Evolutionary conservation across 345 rosid species (phyloP).

Genomic region (Heritiera fomes): DNA sequence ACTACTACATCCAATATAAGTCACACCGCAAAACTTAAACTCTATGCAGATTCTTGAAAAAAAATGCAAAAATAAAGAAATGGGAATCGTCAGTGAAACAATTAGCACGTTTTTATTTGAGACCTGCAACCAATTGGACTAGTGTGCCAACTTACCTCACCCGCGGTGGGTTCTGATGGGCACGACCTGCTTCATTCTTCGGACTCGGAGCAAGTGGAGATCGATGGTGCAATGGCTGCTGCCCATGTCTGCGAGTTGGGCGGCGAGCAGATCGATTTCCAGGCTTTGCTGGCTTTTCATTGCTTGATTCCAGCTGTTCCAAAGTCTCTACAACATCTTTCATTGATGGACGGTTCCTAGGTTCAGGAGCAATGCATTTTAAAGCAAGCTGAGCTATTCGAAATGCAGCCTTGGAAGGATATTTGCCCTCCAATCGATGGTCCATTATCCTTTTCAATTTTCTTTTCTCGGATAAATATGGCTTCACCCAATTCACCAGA

Average conservation of each 20-base stretch:
- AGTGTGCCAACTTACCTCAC: constrained; percentile 25
- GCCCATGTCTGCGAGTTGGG: constrained; percentile 30
- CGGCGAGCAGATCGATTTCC: constrained; percentile 41
- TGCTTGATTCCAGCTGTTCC: constrained; percentile 53
- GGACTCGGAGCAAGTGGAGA: constrained; percentile 54
- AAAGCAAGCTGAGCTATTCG: constrained; percentile 72
- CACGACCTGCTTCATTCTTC: constrained; percentile 31
- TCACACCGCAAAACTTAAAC: background rate
- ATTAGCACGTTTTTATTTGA: background rate
- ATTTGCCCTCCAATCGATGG: constrained; percentile 69
- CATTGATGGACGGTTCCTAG: constrained; percentile 81
- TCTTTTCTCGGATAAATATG: constrained; percentile 63
- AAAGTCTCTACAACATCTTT: constrained; percentile 72
- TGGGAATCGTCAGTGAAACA: background rate
- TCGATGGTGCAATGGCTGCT: constrained; percentile 46
- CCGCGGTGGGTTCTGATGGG: constrained; percentile 28
- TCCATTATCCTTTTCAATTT: constrained; percentile 74
- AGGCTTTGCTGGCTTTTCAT: constrained; percentile 55
- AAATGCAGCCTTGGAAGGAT: constrained; percentile 68
- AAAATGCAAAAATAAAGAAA: constrained; percentile 8
- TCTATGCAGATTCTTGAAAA: background rate
- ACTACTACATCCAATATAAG: background rate
- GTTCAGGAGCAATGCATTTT: constrained; percentile 69
- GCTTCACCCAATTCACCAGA: constrained; percentile 85
- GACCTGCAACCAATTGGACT: background rate